These are phyloP conservation scores for Amanita fuliginea DNA, from an alignment of 768 basidiomycete genomes.

Conservation along the genomic window DNA sequence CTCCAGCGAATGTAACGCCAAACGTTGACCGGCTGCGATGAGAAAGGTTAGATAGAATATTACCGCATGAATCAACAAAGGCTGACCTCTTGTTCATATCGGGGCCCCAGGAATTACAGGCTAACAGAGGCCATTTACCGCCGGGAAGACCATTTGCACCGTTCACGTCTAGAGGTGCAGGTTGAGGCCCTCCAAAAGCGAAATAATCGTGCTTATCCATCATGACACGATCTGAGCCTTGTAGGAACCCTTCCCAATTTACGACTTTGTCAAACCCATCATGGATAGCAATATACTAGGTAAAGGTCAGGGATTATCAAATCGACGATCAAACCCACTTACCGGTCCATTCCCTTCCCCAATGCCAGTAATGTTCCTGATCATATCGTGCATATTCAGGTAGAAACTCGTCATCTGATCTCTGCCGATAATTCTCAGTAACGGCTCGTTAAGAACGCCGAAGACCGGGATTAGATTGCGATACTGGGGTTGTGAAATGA, in stretches of 20 bases:
- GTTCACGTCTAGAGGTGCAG: constrained; percentile 20
- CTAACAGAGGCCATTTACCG: constrained; percentile 34
- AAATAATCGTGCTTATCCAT: constrained; percentile 67
- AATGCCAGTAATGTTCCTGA: constrained; percentile 58
- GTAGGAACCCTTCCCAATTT: constrained; percentile 37
- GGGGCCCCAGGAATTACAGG: constrained; percentile 51
- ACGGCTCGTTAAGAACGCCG: constrained; percentile 57
- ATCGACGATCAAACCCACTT: constrained; percentile 1
- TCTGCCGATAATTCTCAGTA: constrained; percentile 38
- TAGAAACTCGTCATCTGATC: constrained; percentile 48
- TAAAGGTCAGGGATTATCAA: background rate
- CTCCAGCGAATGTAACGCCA: constrained; percentile 66
- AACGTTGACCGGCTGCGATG: constrained; percentile 31
- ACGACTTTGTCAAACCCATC: constrained; percentile 32
- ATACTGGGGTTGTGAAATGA: constrained; percentile 60
- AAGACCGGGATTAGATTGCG: constrained; percentile 44
- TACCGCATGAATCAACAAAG: constrained; percentile 10
- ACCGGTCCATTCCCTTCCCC: constrained; percentile 58
- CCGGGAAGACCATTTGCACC: constrained; percentile 23
- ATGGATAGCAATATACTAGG: constrained; percentile 40
- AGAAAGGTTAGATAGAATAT: constrained; percentile 9
- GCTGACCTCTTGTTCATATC: constrained; percentile 36
- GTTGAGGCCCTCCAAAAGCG: constrained; percentile 34
- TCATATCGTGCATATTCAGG: constrained; percentile 45
- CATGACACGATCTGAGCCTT: constrained; percentile 48